Base-by-base conservation (phyloP, 2,329 filamentous ascomycete species). In the Pseudophaeomoniella oleicola region DNA sequence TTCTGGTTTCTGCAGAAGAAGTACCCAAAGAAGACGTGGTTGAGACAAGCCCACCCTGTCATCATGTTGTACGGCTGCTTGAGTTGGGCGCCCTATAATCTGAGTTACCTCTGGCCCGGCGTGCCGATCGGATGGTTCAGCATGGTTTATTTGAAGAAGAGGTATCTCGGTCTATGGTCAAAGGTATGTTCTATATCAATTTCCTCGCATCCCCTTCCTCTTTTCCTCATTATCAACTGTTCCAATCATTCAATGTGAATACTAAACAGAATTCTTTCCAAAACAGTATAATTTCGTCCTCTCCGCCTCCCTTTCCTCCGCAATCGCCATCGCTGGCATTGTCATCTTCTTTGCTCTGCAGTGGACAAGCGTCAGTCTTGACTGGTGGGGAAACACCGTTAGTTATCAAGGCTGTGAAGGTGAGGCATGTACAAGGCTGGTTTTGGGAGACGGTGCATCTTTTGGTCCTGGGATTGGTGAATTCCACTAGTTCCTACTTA, bases 361-460 rank as follows among this genome's bases (percentile, higher is more conserved):
- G 43, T 66, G 60, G 43, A 59, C 5, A 27, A n/a, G n/a, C 9
- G 9, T 9, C 6, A 27, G 22, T n/a, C 6, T 27, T n/a, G n/a
- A 27, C n/a, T 56, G 52, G 53, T 56, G 52, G 51, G 53, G 51
- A 5, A 53, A 54, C 16, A 35, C 35, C 16, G 42, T 49, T n/a
- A 27, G 34, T 22, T 18, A 17, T 35, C 18, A 19, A 66, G 16
- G 82, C 78, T 1, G 64, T 79, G 68, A 78, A 82, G 46, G 66
- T 64, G 10, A 51, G n/a, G 22, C 22, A n/a, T 27, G 22, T n/a
- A 27, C 22, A 6, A 27, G 22, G 22, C n/a, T 27, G 9, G n/a
- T n/a, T 6, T n/a, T 27, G 6, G 6, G 9, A 9, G 22, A 27
- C 9, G 22, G 22, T 6, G 22, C 6, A n/a, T 27, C 6, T 27